Base-by-base conservation (phyloP, 1,139 yeast genomes). In the Debaryomyces singareniensis region DNA sequence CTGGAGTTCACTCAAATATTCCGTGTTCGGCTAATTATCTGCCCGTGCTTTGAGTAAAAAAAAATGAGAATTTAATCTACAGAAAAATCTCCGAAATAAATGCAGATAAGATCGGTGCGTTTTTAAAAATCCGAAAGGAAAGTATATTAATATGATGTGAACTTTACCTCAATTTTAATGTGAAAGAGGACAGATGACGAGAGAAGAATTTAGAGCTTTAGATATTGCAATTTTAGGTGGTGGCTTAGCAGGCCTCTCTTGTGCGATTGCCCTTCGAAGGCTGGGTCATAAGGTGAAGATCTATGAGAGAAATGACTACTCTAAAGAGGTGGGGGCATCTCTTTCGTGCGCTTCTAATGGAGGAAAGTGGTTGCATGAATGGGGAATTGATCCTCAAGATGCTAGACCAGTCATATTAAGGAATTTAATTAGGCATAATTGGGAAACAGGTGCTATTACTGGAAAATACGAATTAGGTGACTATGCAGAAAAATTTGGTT, bases 281-380 rank as follows among this genome's bases (percentile, higher is more conserved):
- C 34, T 27, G 18, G 49, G 49, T 13, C 48, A 44, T 30, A 30
- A 33, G 7, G 50, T 44, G 6, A 37, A 36, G 13, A 39, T 45
- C 13, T 45, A 39, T 28, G 50, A 45, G 27, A 29, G 48, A 23
- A 44, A 44, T 25, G 44, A 44, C 24, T 45, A 36, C 21, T 46
- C 43, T 11, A 48, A 48, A 10, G 50, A 45, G 30, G 49, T 45
- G n/a, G 50, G 50, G 6, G 50, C 49, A 11, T 42, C 49, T 5
- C 33, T 46, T 12, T 44, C 49, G 5, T 44, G 44, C 33, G 50
- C 51, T 20, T 43, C 49, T 9, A 46, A 46, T 27, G 50, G 50
- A 5, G 49, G 50, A 3, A 31, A 35, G 10, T 35, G 42, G 31
- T 31, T 46, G 22, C 38, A 38, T 16, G 48, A 44, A 26, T 36